phyloP scores from a whole-genome alignment of 257 asterid genomes.

The Knoxia roxburghii region DNA sequence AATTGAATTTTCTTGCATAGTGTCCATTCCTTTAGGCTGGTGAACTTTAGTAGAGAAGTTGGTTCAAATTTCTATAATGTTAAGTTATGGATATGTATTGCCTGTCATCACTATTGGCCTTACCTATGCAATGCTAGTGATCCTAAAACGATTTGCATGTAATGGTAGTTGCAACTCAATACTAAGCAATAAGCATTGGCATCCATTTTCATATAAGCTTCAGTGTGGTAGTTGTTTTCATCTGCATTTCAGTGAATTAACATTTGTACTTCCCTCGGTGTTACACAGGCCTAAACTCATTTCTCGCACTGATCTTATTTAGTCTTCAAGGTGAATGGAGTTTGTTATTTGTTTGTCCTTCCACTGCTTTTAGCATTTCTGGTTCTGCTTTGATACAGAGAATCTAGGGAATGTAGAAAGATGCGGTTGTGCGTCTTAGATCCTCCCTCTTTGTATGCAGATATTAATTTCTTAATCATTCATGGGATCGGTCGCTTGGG shows the following conservation, averaged over 20 bases:
- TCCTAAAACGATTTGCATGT: neutral
- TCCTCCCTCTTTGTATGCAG: slow-evolving; percentile 20
- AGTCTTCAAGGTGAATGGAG: neutral
- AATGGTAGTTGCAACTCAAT: neutral
- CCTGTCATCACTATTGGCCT: neutral
- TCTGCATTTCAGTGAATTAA: neutral
- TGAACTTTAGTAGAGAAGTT: neutral
- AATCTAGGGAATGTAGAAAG: slow-evolving; percentile 39
- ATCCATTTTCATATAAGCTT: neutral
- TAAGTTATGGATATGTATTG: no score
- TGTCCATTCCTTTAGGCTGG: neutral
- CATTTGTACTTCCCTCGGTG: neutral
- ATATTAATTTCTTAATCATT: slow-evolving; percentile 17
- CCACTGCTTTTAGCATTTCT: slow-evolving; percentile 9
- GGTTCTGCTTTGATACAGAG: slow-evolving; percentile 17
- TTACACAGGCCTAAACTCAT: slow-evolving; percentile 7
- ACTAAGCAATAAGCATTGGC: neutral
- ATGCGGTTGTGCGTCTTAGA: slow-evolving; percentile 28
- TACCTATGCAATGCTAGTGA: neutral
- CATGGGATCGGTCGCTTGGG: slow-evolving; percentile 24
- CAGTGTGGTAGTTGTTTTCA: neutral
- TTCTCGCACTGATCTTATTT: neutral
- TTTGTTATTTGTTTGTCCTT: neutral
- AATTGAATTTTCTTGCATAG: neutral
- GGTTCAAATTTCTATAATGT: neutral